Base-by-base conservation (phyloP, 208 protist species). In the Trypanosoma congolense region DNA sequence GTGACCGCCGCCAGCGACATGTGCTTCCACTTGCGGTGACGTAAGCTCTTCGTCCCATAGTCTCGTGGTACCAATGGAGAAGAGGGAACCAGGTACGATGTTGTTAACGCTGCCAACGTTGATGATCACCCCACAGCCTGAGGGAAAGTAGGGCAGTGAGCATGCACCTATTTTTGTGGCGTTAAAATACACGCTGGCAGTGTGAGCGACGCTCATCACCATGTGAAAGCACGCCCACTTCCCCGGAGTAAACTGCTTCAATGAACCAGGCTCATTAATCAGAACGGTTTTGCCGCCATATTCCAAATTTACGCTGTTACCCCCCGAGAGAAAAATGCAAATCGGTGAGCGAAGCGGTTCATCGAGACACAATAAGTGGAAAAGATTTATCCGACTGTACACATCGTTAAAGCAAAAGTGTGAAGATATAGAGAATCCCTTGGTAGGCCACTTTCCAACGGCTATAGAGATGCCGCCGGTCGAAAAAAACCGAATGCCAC, bases 31-130 rank as follows among this genome's bases (percentile, higher is more conserved):
- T 61, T 95, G 79, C 3, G 66, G 47, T 18, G 41, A 41, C 21
- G 62, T 86, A 35, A 95, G 67, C 54, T 86, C 76, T 33, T 83
- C 68, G 21, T 78, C 80, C 81, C 82, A 95, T 3, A 95, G 14
- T 14, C 53, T 48, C 18, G 92, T 70, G 24, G 78, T 71, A 9
- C 87, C 71, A 53, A 92, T 77, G 16, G 79, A 83, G 56, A 75
- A 94, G 31, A 83, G 59, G 28, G 70, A 50, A 18, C 69, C 68
- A 0, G 60, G 40, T 28, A 84, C 62, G 18, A 43, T n/a, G 16
- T 36, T 54, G 55, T 71, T 59, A 9, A 77, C 76, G 55, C 73
- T 77, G 18, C 87, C 87, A 24, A 93, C 56, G 35, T 87, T 56
- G 29, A 91, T 66, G 16, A 60, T 68, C 14, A 70, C 78, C 45